These are phyloP conservation scores for Pyricularia grisea DNA, from an alignment of 2,329 filamentous ascomycete genomes.

Conservation along the genomic window DNA sequence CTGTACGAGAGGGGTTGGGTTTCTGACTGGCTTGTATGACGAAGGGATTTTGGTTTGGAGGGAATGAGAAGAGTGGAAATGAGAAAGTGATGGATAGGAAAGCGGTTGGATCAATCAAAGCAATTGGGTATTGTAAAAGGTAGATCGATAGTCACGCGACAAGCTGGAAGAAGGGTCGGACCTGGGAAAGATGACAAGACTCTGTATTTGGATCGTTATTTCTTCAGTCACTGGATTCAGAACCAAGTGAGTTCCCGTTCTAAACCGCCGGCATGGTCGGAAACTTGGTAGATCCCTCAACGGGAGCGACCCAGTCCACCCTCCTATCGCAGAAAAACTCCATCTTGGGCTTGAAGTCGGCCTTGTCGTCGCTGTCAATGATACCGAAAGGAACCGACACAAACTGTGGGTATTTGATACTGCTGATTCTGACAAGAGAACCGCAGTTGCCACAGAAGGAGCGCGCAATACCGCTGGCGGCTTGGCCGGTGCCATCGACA, in stretches of 20 bases:
- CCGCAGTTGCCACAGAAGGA: constrained; percentile 16
- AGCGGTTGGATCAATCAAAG: neutral
- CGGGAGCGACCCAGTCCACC: neutral
- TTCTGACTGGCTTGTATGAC: neutral
- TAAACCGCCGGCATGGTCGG: neutral
- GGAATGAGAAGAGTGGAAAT: neutral
- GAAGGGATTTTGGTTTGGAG: constrained; percentile 1
- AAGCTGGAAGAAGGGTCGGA: neutral
- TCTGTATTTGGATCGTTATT: neutral
- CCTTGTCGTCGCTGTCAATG: neutral
- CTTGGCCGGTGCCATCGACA: constrained; percentile 10
- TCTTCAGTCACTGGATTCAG: neutral
- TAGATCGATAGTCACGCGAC: neutral
- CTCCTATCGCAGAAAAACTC: neutral
- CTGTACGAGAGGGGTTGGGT: neutral
- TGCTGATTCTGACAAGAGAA: constrained; percentile 2
- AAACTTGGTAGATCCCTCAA: neutral
- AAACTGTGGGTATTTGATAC: neutral
- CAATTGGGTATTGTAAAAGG: neutral
- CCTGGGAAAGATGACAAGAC: neutral
- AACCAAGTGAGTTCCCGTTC: neutral
- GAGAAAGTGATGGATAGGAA: neutral
- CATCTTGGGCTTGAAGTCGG: neutral
- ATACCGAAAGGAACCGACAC: neutral
- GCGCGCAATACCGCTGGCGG: constrained; percentile 10